A percentile compares a stretch with the other conserved stretches of the same genome.
Conservation (phyloP, 192 early-diverging fungal species). For the Glomus cerebriforme region DNA sequence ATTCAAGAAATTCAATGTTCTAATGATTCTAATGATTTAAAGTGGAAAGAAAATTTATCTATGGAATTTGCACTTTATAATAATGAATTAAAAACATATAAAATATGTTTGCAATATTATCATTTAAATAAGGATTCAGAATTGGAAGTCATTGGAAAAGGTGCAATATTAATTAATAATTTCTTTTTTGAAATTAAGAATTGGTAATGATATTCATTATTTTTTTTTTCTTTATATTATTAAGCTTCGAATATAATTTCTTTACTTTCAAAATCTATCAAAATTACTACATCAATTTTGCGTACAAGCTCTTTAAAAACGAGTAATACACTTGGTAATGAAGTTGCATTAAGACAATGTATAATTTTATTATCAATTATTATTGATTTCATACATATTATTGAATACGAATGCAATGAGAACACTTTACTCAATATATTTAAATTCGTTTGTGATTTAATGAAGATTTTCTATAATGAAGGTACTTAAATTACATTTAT, state of each 20-base stretch:
- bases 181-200: neutral
- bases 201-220: neutral
- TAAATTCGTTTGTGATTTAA: neutral
- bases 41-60: neutral
- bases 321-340: neutral
- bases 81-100: neutral
- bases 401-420: neutral
- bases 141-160: neutral
- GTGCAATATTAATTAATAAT: neutral
- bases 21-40: neutral
- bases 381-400: neutral
- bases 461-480: conserved; percentile 9
- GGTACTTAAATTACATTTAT: neutral
- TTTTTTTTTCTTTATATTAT: neutral
- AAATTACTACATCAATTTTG: neutral
- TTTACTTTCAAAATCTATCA: neutral
- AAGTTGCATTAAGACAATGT: neutral
- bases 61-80: neutral
- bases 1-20: neutral
- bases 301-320: too few species aligned
- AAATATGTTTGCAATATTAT: neutral
- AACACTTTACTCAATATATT: neutral
- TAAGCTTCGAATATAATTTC: neutral
- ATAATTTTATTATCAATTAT: neutral
- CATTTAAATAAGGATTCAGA: neutral